These are phyloP conservation scores for Schrenkiella parvula DNA, from an alignment of 345 rosid species.

Conservation along the genomic window DNA sequence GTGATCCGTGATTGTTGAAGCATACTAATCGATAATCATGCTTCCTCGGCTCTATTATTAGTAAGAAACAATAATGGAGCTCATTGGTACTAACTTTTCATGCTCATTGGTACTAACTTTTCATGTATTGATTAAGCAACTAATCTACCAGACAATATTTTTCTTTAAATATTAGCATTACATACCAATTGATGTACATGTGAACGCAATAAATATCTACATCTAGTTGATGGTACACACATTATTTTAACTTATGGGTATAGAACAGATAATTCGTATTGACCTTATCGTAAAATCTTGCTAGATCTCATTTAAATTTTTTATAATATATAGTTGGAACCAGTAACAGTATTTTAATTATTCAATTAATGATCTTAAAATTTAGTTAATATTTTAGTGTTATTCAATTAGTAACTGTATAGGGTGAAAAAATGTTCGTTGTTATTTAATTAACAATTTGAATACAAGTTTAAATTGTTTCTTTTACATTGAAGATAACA, in stretches of 20 bases:
- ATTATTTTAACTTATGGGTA: neutral
- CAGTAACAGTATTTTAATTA: neutral
- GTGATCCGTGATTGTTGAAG: neutral
- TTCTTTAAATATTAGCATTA: neutral
- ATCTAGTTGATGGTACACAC: neutral
- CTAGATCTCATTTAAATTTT: slow-evolving; percentile 13
- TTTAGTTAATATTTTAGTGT: neutral
- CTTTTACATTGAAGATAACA: too few species aligned
- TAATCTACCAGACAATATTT: neutral
- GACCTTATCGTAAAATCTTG: slow-evolving; percentile 5
- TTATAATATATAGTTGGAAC: slow-evolving; percentile 10
- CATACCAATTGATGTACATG: slow-evolving; percentile 1
- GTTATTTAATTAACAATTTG: too few species aligned
- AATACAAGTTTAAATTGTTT: too few species aligned
- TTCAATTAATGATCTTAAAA: neutral
- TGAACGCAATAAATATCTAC: slow-evolving; percentile 1
- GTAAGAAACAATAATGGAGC: slow-evolving; percentile 5
- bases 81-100: neutral
- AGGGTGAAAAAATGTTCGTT: neutral
- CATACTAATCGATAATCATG: neutral
- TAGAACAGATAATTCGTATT: slow-evolving; percentile 1
- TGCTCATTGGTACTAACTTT: too few species aligned
- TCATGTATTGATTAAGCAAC: slow-evolving; percentile 19
- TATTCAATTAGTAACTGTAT: neutral
- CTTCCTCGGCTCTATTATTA: slow-evolving; percentile 5